Evolutionary conservation across 805 yeast species (phyloP).

Genomic region (Monosporozyma unispora): DNA sequence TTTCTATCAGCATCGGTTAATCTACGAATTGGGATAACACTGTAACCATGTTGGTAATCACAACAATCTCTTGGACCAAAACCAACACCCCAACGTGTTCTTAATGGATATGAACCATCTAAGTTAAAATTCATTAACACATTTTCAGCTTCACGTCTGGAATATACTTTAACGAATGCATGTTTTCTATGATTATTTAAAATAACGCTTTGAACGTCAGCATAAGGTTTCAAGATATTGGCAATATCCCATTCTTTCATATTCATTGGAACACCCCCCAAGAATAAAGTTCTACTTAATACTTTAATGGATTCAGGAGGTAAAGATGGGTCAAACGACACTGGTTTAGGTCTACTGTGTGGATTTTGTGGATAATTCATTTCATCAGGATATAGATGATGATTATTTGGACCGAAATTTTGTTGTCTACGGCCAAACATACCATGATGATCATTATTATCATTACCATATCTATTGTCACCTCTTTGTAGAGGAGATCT

Average conservation of each 20-base stretch:
- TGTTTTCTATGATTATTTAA: conserved; percentile 84
- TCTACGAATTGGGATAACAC: conserved; percentile 77
- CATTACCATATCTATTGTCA: background rate
- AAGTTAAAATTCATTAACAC: conserved; percentile 66
- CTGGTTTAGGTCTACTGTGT: conserved; percentile 67
- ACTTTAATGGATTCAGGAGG: conserved; percentile 79
- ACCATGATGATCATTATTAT: conserved; percentile 5
- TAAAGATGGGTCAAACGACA: conserved; percentile 57
- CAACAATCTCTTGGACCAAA: conserved; percentile 98
- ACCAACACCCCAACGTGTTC: conserved; percentile 98
- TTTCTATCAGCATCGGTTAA: conserved; percentile 88
- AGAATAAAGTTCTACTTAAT: conserved; percentile 79
- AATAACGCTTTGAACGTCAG: conserved; percentile 86
- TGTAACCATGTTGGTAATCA: conserved; percentile 83
- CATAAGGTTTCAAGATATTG: conserved; percentile 67
- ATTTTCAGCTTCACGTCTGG: conserved; percentile 83
- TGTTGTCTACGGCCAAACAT: background rate
- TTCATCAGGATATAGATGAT: conserved; percentile 39
- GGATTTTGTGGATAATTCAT: conserved; percentile 61
- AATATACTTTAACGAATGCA: conserved; percentile 91
- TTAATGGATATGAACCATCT: conserved; percentile 51
- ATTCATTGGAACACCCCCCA: conserved; percentile 83
- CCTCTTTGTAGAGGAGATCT: conserved; percentile 36
- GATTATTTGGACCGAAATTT: conserved; percentile 21
- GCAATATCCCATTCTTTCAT: conserved; percentile 73